Evolutionary conservation across 805 yeast genomes (phyloP).

Genomic region (Myxozyma neglecta): DNA sequence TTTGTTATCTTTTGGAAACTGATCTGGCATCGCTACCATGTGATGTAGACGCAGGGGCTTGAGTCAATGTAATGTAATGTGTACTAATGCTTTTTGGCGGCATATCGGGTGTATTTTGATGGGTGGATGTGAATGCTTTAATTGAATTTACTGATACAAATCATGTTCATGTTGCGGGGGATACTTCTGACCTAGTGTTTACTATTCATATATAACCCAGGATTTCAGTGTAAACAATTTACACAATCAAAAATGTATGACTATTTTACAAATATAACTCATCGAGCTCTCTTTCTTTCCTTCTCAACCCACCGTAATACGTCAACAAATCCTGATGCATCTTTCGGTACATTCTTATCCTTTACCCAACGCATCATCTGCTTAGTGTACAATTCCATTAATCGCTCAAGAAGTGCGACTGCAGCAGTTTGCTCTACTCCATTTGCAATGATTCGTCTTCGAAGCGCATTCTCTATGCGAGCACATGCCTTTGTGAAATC

Average conservation of each 20-base stretch:
- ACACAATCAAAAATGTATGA: not conserved
- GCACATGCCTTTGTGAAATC: not conserved
- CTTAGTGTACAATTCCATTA: constrained; percentile 4
- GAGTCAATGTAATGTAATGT: too few relatives aligned
- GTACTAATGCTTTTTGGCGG: too few relatives aligned
- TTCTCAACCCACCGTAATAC: constrained; percentile 16
- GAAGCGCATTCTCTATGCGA: not conserved
- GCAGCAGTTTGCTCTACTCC: not conserved
- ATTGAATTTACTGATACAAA: too few relatives aligned
- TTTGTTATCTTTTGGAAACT: too few relatives aligned
- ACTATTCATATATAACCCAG: not conserved
- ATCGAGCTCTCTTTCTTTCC: constrained; percentile 9
- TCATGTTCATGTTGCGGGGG: too few relatives aligned
- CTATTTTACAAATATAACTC: not conserved
- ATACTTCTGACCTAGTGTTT: too few relatives aligned
- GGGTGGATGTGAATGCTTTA: too few relatives aligned
- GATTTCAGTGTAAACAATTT: not conserved
- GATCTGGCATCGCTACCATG: too few relatives aligned
- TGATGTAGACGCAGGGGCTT: too few relatives aligned
- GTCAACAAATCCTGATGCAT: constrained; percentile 1
- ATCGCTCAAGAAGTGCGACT: not conserved
- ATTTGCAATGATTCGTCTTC: not conserved
- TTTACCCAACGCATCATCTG: constrained; percentile 18
- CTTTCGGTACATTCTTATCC: constrained; percentile 8
- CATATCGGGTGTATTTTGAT: too few relatives aligned